Evolutionary conservation across 139 green algal species (phyloP).

Genomic region (Chlorella ohadii): DNA sequence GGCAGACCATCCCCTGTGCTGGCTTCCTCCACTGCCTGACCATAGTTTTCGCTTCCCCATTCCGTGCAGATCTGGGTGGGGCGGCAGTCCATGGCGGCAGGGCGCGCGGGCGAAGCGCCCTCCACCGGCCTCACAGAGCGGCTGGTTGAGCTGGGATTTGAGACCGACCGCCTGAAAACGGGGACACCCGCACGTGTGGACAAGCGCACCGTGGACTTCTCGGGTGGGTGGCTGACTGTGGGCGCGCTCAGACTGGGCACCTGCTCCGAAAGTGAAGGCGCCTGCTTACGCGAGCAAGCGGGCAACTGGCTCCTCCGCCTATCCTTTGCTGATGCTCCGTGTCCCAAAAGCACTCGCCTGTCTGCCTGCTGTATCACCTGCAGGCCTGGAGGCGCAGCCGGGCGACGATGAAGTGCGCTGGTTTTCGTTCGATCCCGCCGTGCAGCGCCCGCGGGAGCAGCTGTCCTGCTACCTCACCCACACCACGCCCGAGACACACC

Average conservation of each 20-base stretch:
- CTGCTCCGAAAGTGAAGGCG: too few species aligned
- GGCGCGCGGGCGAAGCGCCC: slow-evolving; percentile 90
- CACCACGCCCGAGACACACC: slow-evolving; percentile 92
- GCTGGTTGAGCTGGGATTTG: slow-evolving; percentile 89
- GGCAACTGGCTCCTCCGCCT: too few species aligned
- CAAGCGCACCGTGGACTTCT: slow-evolving; percentile 86
- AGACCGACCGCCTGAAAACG: slow-evolving; percentile 96
- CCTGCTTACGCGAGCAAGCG: too few species aligned
- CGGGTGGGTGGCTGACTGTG: slow-evolving; percentile 14
- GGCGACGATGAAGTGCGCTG: slow-evolving; percentile 82
- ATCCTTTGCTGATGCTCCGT: too few species aligned
- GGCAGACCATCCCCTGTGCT: too few species aligned
- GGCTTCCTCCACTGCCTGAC: too few species aligned
- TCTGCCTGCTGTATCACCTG: too few species aligned
- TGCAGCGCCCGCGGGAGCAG: slow-evolving; percentile 79
- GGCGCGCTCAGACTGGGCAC: too few species aligned
- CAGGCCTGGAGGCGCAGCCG: slow-evolving; percentile 45
- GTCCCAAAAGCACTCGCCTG: too few species aligned
- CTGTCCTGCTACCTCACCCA: slow-evolving; percentile 94
- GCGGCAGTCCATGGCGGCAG: slow-evolving; percentile 82
- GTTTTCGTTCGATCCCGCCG: slow-evolving; percentile 93
- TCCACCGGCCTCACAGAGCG: slow-evolving; percentile 91
- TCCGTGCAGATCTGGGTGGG: slow-evolving; percentile 95
- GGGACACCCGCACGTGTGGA: slow-evolving; percentile 96
- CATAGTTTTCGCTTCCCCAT: too few species aligned